Evolutionary conservation across 495 filamentous ascomycete genomes (phyloP), one percentile per base, ranked within the genome.

Genomic region (Melanomma pulvis-pyrius): DNA sequence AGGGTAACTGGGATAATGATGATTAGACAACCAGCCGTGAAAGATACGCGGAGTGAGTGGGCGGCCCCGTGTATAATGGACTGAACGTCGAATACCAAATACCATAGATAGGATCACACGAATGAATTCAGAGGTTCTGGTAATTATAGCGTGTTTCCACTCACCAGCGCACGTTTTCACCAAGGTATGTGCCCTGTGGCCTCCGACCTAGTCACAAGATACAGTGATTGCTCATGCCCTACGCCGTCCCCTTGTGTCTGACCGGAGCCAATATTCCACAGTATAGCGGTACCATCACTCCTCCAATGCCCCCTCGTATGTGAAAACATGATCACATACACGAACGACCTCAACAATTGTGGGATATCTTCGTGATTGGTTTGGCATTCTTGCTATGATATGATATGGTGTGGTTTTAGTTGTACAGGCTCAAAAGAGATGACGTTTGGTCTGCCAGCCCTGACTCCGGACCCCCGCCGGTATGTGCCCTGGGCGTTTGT

Each of bases 1-100:
- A 68, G 65, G 85, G 92, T 65, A 94, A 96, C 83, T 99, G 96
- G 96, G 96, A 99, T 79, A 92, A 98, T 79, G 93, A 97, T 63
- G 54, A 71, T 61, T 68, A 68, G 34, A 52, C 2, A n/a, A n/a
- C n/a, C n/a, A n/a, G n/a, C n/a, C n/a, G n/a, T n/a, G n/a, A n/a
- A n/a, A n/a, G n/a, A n/a, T n/a, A n/a, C n/a, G n/a, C n/a, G 25
- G 26, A 22, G 19, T 2, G 26, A 39, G 19, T 41, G 28, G 13
- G 6, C 51, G 32, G 8, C n/a, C 8, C 26, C 4, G 34, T 64
- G 52, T 57, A 64, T 56, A 11, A 46, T 30, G 51, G 57, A 26
- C 21, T 52, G 47, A n/a, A 32, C 12, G n/a, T n/a, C n/a, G n/a
- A n/a, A n/a, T n/a, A 46, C 3, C 24, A 30, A 30, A 52, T 50